Evolutionary conservation across 2,329 filamentous ascomycete species (phyloP), one percentile per base, ranked within the genome.

Genomic region (Xylaria arbuscula): DNA sequence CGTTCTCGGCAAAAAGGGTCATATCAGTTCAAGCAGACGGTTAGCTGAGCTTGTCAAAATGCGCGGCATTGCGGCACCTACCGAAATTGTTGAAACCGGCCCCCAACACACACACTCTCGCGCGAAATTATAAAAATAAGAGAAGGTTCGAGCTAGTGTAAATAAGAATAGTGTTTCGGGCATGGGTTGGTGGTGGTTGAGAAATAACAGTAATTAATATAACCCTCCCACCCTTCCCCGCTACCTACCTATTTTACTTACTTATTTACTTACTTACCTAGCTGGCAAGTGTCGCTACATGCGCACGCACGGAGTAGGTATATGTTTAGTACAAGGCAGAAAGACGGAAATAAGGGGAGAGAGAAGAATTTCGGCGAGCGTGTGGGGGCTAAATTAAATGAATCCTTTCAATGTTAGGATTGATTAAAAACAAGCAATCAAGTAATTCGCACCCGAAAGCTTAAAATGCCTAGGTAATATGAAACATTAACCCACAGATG

Each of bases 201-300:
- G 8, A 4, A 45, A 3, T 42, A 15, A 40, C 9, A 24, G 40
- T 56, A 56, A 42, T 24, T 40, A 56, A 15, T 56, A 28, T 57
- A 57, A 57, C 55, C 55, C 34, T 60, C 42, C 67, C 67, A 66
- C 67, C 38, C 48, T 69, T 69, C 67, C 67, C 67, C 63, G 67
- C n/a, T 45, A 45, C n/a, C 17, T 7, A 45, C n/a, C n/a, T n/a
- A n/a, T n/a, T 13, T 28, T 28, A 28, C 28, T 28, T 28, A 28
- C n/a, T 45, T 7, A 45, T 13, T 28, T 28, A 28, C 28, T 28
- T 28, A 28, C 28, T 2, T 28, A 28, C 28, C 62, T 42, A 32
- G 50, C 22, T 13, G 19, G 36, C 36, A 56, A 42, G 56, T 60
- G 38, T 50, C n/a, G 42, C 6, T 19, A 17, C 13, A n/a, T 13